phyloP scores from a whole-genome alignment of 306 rosid species.

The Corylus americana region DNA sequence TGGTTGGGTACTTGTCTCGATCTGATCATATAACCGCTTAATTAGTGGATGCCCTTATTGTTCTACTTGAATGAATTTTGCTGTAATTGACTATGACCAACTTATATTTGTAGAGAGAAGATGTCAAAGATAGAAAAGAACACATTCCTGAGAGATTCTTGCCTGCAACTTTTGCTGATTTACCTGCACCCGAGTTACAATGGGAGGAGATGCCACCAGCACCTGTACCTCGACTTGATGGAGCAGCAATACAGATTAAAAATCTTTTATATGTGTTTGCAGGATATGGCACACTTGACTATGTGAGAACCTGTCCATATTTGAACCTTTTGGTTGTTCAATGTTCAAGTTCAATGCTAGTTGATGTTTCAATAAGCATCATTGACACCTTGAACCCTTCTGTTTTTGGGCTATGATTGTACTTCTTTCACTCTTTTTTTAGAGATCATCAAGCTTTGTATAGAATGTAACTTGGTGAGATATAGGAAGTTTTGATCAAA shows the following conservation, averaged over 20 bases:
- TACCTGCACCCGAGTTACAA: constrained; percentile 69
- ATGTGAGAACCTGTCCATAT: constrained; percentile 46
- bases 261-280: constrained; percentile 69
- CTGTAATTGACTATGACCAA: constrained; percentile 7
- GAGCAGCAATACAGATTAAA: constrained; percentile 69
- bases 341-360: background rate
- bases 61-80: background rate
- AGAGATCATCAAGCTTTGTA: background rate
- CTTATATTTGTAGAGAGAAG: constrained; percentile 31
- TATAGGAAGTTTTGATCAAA: background rate
- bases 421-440: background rate
- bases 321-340: background rate
- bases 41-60: background rate
- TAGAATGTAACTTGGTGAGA: background rate
- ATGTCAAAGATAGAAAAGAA: constrained; percentile 13
- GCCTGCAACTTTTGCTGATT: constrained; percentile 71
- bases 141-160: constrained; percentile 37
- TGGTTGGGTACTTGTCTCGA: background rate
- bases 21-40: background rate
- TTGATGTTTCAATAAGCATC: background rate
- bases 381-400: background rate
- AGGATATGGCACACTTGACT: constrained; percentile 68
- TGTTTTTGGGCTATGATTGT: background rate
- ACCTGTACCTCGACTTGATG: constrained; percentile 87
- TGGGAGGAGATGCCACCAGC: constrained; percentile 88